These are phyloP conservation scores for Saccharomycopsis fibuligera DNA, from an alignment of 805 yeast species.

Conservation along the genomic window DNA sequence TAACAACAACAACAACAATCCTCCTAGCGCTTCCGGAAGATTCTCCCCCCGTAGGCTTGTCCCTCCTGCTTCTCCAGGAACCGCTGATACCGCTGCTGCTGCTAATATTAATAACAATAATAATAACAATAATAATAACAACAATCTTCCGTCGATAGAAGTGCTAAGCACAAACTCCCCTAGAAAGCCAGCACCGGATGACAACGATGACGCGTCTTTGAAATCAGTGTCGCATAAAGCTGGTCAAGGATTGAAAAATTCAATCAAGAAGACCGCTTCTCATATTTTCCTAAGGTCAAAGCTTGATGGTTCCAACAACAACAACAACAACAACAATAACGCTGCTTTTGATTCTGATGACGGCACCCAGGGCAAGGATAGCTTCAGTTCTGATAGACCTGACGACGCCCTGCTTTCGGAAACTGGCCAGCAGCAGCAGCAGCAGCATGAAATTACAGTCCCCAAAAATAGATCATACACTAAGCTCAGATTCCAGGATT, in stretches of 20 bases:
- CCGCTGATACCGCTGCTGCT: no score
- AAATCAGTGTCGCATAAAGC: neutral
- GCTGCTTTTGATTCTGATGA: neutral
- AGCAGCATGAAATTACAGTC: neutral
- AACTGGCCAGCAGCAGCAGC: neutral
- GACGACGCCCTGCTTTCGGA: neutral
- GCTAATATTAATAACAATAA: no score
- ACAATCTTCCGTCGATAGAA: neutral
- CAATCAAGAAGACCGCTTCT: constrained; percentile 19
- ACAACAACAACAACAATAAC: no score
- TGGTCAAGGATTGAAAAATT: constrained; percentile 2
- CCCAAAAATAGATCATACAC: neutral
- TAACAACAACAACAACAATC: neutral
- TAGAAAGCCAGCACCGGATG: neutral
- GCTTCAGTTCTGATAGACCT: neutral
- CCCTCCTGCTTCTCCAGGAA: no score
- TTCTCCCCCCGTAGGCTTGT: no score
- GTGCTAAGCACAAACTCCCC: neutral
- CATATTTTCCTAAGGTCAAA: constrained; percentile 13
- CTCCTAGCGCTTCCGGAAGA: no score
- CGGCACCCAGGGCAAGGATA: neutral
- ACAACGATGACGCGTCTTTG: neutral
- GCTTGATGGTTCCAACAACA: no score
- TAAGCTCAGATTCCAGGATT: neutral
- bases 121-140: neutral